Evolutionary conservation across 352 stramenopile species (phyloP).

Genomic region (Globisporangium iwayamae): DNA sequence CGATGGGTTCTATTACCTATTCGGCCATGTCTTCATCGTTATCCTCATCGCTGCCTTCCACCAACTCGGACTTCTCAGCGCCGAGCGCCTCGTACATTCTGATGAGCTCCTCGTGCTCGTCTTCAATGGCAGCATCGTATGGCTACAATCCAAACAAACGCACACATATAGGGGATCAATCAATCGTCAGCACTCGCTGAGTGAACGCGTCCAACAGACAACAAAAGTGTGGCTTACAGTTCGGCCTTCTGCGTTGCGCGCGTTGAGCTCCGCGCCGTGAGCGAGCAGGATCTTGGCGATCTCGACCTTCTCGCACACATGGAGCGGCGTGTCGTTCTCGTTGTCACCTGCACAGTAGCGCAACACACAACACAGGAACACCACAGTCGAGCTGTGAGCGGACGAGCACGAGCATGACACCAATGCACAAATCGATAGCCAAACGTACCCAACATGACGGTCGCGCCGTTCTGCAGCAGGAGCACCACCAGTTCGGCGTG

Average conservation of each 20-base stretch:
- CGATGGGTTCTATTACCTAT: constrained; percentile 8
- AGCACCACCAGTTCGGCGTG: constrained; percentile 55
- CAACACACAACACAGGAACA: not conserved
- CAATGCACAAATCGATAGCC: not conserved
- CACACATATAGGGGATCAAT: constrained; percentile 2
- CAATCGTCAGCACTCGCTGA: not conserved
- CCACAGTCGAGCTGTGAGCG: not conserved
- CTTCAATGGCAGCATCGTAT: constrained; percentile 58
- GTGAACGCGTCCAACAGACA: not conserved
- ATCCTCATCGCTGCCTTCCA: constrained; percentile 25
- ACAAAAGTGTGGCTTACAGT: constrained; percentile 27
- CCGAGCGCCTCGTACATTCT: constrained; percentile 44
- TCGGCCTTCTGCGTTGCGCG: constrained; percentile 52
- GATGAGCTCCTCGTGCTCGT: constrained; percentile 52
- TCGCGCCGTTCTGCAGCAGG: constrained; percentile 41
- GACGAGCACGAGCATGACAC: not conserved
- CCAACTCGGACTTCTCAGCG: constrained; percentile 43
- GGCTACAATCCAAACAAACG: constrained; percentile 23
- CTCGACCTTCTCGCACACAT: constrained; percentile 58
- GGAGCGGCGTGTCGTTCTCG: constrained; percentile 62
- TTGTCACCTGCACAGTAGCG: constrained; percentile 37
- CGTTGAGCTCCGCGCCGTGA: constrained; percentile 55
- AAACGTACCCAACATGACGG: constrained; percentile 34
- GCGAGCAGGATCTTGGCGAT: constrained; percentile 53
- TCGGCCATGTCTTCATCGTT: constrained; percentile 21